These are phyloP conservation scores for Kuraishia molischiana DNA, from an alignment of 805 yeast genomes.

Conservation along the genomic window DNA sequence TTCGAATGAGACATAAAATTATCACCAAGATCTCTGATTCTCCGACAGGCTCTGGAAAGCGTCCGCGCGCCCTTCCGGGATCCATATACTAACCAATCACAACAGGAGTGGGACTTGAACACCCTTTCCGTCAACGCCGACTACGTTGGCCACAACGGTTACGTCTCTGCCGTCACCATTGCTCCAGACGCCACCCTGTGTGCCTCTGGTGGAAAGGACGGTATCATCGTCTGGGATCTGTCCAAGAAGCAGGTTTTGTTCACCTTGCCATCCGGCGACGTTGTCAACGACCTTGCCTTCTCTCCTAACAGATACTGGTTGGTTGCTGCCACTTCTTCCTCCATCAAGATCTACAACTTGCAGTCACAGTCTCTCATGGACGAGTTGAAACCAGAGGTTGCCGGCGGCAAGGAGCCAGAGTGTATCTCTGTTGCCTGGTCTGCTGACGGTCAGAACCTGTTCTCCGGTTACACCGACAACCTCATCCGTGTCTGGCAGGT, in stretches of 20 bases:
- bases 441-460: conserved; percentile 98
- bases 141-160: conserved; percentile 98
- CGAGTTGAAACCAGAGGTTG: conserved; percentile 96
- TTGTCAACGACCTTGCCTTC: conserved; percentile 97
- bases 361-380: conserved; percentile 91
- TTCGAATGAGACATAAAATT: conserved; percentile 89
- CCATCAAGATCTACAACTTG: conserved; percentile 97
- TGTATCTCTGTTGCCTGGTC: conserved; percentile 99
- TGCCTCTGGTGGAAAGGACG: conserved; percentile 99
- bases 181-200: conserved; percentile 99
- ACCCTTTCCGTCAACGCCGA: conserved; percentile 86
- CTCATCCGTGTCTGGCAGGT: conserved; percentile 99
- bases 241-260: conserved; percentile 75
- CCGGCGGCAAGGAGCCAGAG: conserved; percentile 93
- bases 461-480: conserved; percentile 99
- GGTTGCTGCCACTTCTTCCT: conserved; percentile 97
- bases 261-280: conserved; percentile 93
- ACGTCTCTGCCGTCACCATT: conserved; percentile 92
- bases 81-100: conserved; percentile 3
- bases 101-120: conserved; percentile 88
- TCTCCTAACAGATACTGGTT: conserved; percentile 99
- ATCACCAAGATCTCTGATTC: conserved; percentile 99
- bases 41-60: background rate
- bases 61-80: background rate
- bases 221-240: conserved; percentile 98